Conservation (phyloP, 2,329 filamentous ascomycete genomes). For the Pseudogymnoascus sp. region DNA sequence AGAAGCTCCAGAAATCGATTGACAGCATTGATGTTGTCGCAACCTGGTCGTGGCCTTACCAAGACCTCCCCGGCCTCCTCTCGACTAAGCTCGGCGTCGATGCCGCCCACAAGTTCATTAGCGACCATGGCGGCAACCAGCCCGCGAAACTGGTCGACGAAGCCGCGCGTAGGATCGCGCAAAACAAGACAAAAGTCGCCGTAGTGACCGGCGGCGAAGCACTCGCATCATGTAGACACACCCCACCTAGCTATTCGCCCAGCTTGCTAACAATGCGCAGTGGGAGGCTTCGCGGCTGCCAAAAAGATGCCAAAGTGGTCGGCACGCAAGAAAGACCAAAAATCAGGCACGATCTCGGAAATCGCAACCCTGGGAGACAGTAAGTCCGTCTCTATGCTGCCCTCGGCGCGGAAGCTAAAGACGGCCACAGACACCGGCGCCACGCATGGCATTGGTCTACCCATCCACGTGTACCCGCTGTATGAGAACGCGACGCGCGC, state of each 20-base stretch:
- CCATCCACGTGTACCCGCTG: slow-evolving; percentile 61
- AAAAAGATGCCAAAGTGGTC: slow-evolving; percentile 56
- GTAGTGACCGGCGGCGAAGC: slow-evolving; percentile 59
- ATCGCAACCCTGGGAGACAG: slow-evolving; percentile 36
- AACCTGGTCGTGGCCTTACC: slow-evolving; percentile 61
- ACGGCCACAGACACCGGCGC: slow-evolving; percentile 43
- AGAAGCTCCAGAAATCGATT: slow-evolving; percentile 38
- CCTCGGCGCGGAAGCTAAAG: slow-evolving; percentile 11
- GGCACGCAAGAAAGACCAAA: slow-evolving; percentile 37
- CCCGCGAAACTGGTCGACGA: slow-evolving; percentile 57
- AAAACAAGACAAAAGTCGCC: slow-evolving; percentile 47
- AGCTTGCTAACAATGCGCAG: slow-evolving; percentile 31
- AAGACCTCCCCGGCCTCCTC: slow-evolving; percentile 49
- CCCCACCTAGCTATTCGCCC: slow-evolving; percentile 25
- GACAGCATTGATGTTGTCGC: slow-evolving; percentile 54
- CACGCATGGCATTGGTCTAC: slow-evolving; percentile 51
- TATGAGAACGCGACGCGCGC: slow-evolving; percentile 60
- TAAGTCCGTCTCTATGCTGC: slow-evolving; percentile 23
- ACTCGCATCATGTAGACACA: slow-evolving; percentile 46
- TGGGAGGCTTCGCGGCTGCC: slow-evolving; percentile 45
- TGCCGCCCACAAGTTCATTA: slow-evolving; percentile 42
- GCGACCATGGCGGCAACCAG: slow-evolving; percentile 56
- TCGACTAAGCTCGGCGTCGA: slow-evolving; percentile 41
- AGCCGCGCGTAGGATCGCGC: slow-evolving; percentile 49
- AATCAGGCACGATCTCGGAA: slow-evolving; percentile 44